Percentiles rank a stretch among this genome's conserved stretches.
Conservation (phyloP, 1,284 basidiomycete genomes). For the Caloboletus inedulis region DNA sequence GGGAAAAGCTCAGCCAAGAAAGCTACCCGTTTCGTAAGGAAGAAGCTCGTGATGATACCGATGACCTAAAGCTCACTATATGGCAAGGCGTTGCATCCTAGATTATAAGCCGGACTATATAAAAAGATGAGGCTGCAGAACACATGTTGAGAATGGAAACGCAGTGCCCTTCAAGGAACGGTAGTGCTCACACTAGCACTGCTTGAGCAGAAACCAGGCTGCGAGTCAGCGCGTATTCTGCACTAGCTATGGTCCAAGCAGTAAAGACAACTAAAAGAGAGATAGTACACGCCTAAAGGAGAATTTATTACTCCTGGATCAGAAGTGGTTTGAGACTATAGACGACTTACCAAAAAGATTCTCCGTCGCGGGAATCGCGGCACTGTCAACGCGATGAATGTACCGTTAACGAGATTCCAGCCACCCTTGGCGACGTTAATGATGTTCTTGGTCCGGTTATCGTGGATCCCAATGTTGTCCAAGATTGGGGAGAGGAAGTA, state of each 20-base stretch:
- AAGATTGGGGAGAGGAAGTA: conserved; percentile 15
- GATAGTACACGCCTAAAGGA: conserved; percentile 7
- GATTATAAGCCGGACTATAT: conserved; percentile 3
- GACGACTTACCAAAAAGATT: conserved; percentile 11
- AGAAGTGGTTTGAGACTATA: no score
- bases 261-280: conserved; percentile 15
- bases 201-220: not conserved
- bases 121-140: conserved; percentile 10
- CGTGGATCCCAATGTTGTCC: conserved; percentile 18
- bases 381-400: conserved; percentile 4
- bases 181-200: conserved; percentile 7
- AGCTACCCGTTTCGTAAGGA: conserved; percentile 3
- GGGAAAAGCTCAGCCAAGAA: conserved; percentile 23
- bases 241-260: conserved; percentile 8
- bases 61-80: not conserved
- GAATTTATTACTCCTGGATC: not conserved
- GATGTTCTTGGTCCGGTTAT: conserved; percentile 17
- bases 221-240: conserved; percentile 9
- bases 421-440: conserved; percentile 5
- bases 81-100: conserved; percentile 2
- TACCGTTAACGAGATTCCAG: conserved; percentile 11
- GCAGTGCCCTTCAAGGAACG: not conserved
- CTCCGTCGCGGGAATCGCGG: conserved; percentile 17
- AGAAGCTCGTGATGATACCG: not conserved
- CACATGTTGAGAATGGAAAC: not conserved